These are phyloP conservation scores for Groenewaldozyma salmanticensis DNA, from an alignment of 805 yeast genomes.

Conservation along the genomic window DNA sequence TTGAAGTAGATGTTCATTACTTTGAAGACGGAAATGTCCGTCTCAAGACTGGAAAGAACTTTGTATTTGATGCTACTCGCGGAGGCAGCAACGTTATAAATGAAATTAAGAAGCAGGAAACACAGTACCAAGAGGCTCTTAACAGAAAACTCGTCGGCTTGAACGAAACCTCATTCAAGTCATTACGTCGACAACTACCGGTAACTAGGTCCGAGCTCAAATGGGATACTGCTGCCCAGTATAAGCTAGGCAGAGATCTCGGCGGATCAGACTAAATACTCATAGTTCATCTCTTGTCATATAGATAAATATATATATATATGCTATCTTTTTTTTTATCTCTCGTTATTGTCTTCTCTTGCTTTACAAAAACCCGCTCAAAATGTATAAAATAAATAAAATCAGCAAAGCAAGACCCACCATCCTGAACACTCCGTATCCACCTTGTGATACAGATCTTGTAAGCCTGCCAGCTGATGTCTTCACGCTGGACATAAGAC, in stretches of 20 bases:
- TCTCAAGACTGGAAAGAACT: conserved; percentile 39
- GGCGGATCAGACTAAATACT: conserved; percentile 8
- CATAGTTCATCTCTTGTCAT: neutral
- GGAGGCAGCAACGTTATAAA: conserved; percentile 29
- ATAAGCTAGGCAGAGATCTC: conserved; percentile 53
- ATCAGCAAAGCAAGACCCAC: conserved; percentile 46
- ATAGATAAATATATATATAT: neutral
- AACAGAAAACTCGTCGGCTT: conserved; percentile 56
- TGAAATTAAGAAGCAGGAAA: conserved; percentile 48
- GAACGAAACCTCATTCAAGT: conserved; percentile 75
- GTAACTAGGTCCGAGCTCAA: conserved; percentile 83
- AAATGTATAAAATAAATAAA: conserved; percentile 48
- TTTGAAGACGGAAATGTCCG: conserved; percentile 95
- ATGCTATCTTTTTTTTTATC: neutral
- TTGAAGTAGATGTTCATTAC: conserved; percentile 73
- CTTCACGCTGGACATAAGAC: conserved; percentile 39
- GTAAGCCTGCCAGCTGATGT: conserved; percentile 43
- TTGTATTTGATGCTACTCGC: conserved; percentile 6
- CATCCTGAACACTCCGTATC: conserved; percentile 50
- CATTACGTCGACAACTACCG: conserved; percentile 82
- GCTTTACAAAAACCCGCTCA: conserved; percentile 39
- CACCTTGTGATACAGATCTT: conserved; percentile 43
- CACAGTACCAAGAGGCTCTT: conserved; percentile 46
- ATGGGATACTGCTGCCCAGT: conserved; percentile 91
- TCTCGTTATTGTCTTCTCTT: neutral